These are phyloP conservation scores for Mallotus japonicus DNA, from an alignment of 441 rosid species.

Conservation along the genomic window DNA sequence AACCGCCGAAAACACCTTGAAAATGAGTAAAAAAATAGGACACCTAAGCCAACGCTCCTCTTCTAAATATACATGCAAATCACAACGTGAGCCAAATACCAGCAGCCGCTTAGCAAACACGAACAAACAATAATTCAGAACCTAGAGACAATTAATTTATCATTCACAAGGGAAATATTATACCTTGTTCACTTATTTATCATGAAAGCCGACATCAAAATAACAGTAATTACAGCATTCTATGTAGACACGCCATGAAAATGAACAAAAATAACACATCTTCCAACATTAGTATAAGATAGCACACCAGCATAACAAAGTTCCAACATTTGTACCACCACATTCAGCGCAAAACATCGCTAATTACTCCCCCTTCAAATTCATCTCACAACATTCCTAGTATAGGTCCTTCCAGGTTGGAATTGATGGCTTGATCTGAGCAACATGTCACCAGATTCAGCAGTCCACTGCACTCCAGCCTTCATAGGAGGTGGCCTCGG, in stretches of 20 bases:
- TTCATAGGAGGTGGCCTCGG: slow-evolving; percentile 58
- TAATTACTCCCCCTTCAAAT: not conserved
- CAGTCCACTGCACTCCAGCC: slow-evolving; percentile 67
- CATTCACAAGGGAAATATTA: not conserved
- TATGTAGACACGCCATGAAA: not conserved
- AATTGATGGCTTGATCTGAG: slow-evolving; percentile 54
- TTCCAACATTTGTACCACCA: not conserved
- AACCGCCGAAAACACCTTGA: too few species aligned
- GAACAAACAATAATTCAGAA: too few species aligned
- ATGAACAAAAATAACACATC: not conserved
- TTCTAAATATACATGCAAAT: too few species aligned
- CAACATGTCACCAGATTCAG: slow-evolving; percentile 48
- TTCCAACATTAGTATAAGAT: not conserved
- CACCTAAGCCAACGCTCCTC: too few species aligned
- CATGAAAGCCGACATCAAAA: not conserved
- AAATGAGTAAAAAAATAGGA: too few species aligned
- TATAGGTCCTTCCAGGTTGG: slow-evolving; percentile 43
- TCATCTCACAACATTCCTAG: slow-evolving; percentile 65
- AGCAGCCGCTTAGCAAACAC: too few species aligned
- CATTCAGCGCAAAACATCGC: not conserved
- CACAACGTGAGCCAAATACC: too few species aligned
- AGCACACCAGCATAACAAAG: not conserved
- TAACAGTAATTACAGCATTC: not conserved
- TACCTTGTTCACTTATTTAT: not conserved
- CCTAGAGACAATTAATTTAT: too few species aligned